Evolutionary conservation across 1,139 yeast genomes (phyloP).

Genomic region (Diutina mesorugosa): DNA sequence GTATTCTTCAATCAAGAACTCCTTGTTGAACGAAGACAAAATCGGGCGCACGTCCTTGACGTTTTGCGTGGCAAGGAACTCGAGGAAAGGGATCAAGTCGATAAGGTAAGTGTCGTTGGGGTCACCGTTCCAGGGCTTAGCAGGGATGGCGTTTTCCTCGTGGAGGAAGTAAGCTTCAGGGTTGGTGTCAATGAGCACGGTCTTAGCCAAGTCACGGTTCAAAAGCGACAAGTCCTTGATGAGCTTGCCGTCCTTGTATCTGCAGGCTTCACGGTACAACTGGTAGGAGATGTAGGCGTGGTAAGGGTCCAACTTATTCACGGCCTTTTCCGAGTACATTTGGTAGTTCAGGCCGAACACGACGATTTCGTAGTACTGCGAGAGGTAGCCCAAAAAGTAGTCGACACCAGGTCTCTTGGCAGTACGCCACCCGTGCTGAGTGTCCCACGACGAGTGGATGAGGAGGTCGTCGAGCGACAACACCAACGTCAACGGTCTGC

Average conservation of each 20-base stretch:
- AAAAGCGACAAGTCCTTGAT: constrained; percentile 76
- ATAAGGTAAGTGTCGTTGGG: constrained; percentile 62
- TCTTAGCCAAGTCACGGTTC: constrained; percentile 82
- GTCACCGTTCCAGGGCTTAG: constrained; percentile 78
- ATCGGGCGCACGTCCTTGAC: constrained; percentile 86
- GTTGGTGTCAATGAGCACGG: constrained; percentile 68
- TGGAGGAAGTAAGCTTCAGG: constrained; percentile 66
- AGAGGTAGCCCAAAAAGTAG: constrained; percentile 86
- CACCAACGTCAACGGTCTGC: constrained; percentile 85
- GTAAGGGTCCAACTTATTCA: constrained; percentile 83
- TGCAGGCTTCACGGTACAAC: constrained; percentile 81
- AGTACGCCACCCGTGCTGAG: constrained; percentile 93
- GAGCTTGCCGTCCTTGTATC: constrained; percentile 79
- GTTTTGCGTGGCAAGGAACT: constrained; percentile 88
- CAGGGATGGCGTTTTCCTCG: constrained; percentile 83
- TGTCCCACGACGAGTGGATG: constrained; percentile 86
- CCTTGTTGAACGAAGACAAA: constrained; percentile 56
- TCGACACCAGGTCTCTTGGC: constrained; percentile 98
- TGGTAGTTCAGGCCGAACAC: constrained; percentile 76
- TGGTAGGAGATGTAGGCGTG: constrained; percentile 83
- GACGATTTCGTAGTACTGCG: constrained; percentile 93
- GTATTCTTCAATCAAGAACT: constrained; percentile 62
- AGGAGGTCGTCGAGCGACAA: constrained; percentile 80
- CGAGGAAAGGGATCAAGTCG: constrained; percentile 80
- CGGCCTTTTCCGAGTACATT: constrained; percentile 76